These are phyloP conservation scores for Beauveria pseudobassiana DNA, from an alignment of 2,329 filamentous ascomycete species.

Conservation along the genomic window DNA sequence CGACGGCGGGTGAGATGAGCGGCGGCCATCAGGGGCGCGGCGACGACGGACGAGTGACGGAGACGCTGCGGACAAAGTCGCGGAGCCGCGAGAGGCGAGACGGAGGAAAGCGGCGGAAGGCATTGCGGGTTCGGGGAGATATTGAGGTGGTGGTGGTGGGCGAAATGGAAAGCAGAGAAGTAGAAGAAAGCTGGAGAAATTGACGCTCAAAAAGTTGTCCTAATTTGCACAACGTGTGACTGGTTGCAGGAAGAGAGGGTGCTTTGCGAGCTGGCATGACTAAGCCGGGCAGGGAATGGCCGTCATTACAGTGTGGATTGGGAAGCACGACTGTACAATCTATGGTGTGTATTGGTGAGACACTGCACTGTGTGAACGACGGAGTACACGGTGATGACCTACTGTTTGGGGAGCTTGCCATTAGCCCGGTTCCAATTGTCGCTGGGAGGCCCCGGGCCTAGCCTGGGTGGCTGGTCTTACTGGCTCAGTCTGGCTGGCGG, in stretches of 20 bases:
- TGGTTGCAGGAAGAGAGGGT: conserved; percentile 20
- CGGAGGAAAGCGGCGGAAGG: conserved; percentile 63
- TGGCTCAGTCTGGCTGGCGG: background rate
- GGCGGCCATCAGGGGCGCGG: conserved; percentile 40
- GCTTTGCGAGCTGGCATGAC: conserved; percentile 25
- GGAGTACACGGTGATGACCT: conserved; percentile 13
- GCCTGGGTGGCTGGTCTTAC: background rate
- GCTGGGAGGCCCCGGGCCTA: background rate
- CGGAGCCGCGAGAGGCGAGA: conserved; percentile 59
- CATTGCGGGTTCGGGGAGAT: conserved; percentile 38
- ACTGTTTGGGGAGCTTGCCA: conserved; percentile 15
- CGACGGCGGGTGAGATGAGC: conserved; percentile 37
- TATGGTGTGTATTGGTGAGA: background rate
- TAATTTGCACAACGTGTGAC: conserved; percentile 16
- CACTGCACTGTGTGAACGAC: conserved; percentile 14
- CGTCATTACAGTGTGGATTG: conserved; percentile 24
- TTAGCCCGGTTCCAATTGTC: conserved; percentile 20
- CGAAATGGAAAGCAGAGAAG: background rate
- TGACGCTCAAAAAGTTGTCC: background rate
- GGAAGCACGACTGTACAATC: background rate
- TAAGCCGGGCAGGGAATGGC: conserved; percentile 21
- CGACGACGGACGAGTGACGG: conserved; percentile 50
- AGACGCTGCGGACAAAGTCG: conserved; percentile 54
- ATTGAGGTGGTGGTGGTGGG: conserved; percentile 11
- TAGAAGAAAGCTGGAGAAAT: conserved; percentile 4